Base-by-base conservation (phyloP, 768 basidiomycete genomes). In the Albatrellus ellisii region DNA sequence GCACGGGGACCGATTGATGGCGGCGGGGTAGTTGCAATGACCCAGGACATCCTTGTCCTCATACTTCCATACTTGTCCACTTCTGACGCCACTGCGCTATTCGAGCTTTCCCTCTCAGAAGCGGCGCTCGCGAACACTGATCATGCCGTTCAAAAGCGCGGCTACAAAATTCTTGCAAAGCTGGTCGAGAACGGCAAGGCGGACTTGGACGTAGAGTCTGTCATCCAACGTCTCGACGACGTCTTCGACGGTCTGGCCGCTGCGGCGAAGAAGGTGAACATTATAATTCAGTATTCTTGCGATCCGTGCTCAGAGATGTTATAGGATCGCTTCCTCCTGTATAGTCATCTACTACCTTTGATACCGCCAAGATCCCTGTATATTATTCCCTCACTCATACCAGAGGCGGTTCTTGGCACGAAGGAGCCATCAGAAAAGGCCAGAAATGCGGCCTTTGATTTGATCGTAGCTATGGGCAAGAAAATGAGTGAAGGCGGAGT, bases 381-480 rank as follows among this genome's bases (percentile, higher is more conserved):
- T 51, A 62, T 94, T 37, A 79, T 99, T 37, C 85, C 90, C 1
- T 78, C 81, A 1, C 65, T 98, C 18, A 81, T 98, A 35, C 89
- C 94, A 3, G 95, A 99, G 62, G 87, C 85, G 11, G 85, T 98
- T 7, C 64, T 99, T 21, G 90, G 87, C 1, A 97, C 92, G 10
- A 99, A 99, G 58, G 94, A 99, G 56, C 87, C 91, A 3, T 94
- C 94, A 26, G 90, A 91, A 57, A 90, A 87, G 54, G 80, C 91
- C 0, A 72, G 95, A 36, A 70, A 69, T 39, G 88, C 82, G 4
- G 91, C 92, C 1, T 99, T 94, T 56, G 88, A 92, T 10, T 62
- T 95, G 34, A 69, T 98, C 38, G 72, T 98, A 9, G 72, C 75
- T 6, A 94, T 99, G 90, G 95, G 88, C 2, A 68, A 68, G 52